These are phyloP conservation scores for Begonia fuchsioides DNA, from an alignment of 306 rosid species.

Conservation along the genomic window DNA sequence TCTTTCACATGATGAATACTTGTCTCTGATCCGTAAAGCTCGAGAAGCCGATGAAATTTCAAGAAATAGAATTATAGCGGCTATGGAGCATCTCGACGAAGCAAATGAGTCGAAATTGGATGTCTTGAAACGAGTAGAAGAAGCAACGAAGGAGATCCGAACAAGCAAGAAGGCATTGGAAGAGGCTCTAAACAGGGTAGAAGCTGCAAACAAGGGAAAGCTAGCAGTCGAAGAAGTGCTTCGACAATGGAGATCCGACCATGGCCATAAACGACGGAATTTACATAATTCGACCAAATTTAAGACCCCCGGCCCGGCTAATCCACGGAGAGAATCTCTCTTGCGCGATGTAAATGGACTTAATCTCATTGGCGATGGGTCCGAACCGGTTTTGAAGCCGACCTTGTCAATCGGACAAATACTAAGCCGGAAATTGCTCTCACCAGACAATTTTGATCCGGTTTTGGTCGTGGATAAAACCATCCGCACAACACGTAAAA, in stretches of 20 bases:
- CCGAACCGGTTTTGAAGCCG: slow-evolving; percentile 38
- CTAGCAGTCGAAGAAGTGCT: slow-evolving; percentile 69
- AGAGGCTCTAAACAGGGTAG: slow-evolving; percentile 75
- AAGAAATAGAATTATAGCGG: slow-evolving; percentile 42
- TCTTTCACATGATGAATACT: slow-evolving; percentile 62
- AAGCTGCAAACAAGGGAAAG: slow-evolving; percentile 72
- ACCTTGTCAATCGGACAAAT: slow-evolving; percentile 79
- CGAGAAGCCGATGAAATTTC: slow-evolving; percentile 51
- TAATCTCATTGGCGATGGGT: slow-evolving; percentile 30
- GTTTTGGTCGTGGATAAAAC: slow-evolving; percentile 18
- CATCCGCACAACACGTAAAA: slow-evolving; percentile 45
- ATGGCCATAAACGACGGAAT: slow-evolving; percentile 39
- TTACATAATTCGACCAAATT: slow-evolving; percentile 39
- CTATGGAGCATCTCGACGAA: slow-evolving; percentile 60
- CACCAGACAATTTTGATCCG: slow-evolving; percentile 41
- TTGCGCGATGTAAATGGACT: slow-evolving; percentile 36
- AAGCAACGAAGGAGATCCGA: slow-evolving; percentile 65
- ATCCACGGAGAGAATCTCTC: slow-evolving; percentile 22
- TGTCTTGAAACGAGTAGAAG: slow-evolving; percentile 61
- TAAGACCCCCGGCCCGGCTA: slow-evolving; percentile 43
- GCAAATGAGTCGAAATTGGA: slow-evolving; percentile 50
- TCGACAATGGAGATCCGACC: slow-evolving; percentile 70
- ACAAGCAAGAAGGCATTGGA: slow-evolving; percentile 59
- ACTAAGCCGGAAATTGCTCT: slow-evolving; percentile 62
- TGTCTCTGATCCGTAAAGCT: slow-evolving; percentile 40